phyloP scores from a whole-genome alignment of 768 basidiomycete species.

The Auricularia sp. region DNA sequence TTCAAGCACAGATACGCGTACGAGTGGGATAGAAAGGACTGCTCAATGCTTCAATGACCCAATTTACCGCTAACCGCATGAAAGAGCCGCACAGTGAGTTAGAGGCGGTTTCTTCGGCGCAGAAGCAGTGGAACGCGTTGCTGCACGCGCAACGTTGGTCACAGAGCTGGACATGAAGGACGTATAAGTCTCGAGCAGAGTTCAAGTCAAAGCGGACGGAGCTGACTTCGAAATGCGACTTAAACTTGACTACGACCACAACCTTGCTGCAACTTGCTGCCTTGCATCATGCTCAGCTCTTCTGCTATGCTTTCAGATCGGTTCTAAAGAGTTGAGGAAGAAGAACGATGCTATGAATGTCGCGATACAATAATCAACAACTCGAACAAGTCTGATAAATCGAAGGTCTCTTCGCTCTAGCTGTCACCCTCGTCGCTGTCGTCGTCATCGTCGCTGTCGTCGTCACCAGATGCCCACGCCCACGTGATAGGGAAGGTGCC shows the following conservation, averaged over 20 bases:
- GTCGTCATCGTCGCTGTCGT: background rate
- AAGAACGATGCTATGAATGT: too few species aligned
- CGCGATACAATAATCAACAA: too few species aligned
- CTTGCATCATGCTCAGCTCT: too few species aligned
- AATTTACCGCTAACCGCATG: background rate
- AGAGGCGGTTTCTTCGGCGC: background rate
- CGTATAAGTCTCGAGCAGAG: too few species aligned
- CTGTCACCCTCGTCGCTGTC: background rate
- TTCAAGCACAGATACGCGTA: background rate
- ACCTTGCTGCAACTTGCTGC: too few species aligned
- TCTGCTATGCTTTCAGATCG: too few species aligned
- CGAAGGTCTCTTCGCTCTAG: background rate
- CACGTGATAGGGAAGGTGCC: background rate
- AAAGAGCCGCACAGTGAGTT: conserved; percentile 3
- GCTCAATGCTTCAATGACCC: background rate
- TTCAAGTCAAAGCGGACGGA: background rate
- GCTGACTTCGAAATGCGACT: background rate
- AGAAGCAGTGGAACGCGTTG: background rate
- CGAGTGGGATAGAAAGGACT: conserved; percentile 6
- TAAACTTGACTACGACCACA: background rate
- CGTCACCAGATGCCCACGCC: background rate
- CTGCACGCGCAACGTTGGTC: background rate
- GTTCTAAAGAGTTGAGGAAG: too few species aligned
- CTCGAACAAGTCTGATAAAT: too few species aligned
- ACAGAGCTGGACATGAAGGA: background rate